Evolutionary conservation across 2,329 filamentous ascomycete species (phyloP), one percentile per base, ranked within the genome.

Genomic region (Colletotrichum gigasporum): DNA sequence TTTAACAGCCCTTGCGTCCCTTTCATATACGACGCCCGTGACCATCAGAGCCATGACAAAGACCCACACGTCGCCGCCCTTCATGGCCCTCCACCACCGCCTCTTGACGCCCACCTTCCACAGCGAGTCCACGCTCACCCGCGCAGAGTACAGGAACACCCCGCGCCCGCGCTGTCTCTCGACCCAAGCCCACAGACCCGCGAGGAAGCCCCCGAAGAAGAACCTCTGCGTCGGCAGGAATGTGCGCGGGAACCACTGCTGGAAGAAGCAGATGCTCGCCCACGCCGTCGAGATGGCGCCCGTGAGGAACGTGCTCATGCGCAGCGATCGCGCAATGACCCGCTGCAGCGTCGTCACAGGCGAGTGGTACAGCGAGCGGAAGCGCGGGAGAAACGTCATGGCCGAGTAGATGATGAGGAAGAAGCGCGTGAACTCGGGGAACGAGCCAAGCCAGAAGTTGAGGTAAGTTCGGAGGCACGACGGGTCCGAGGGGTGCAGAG

Each of bases 61-160:
- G 3, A 98, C 80, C 80, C 91, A 87, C 5, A 97, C 87, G 77
- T 98, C 95, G 0, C 94, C 94, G 35, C 92, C 91, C 71, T 85
- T 87, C 74, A 96, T 85, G 10, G 92, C 92, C 68, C 86, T 88
- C 93, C 95, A 97, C 88, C 93, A 93, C 1, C 93, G 87, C 32
- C 90, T 83, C 87, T 98, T 98, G 58, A 91, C 87, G n/a, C 94
- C 94, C 0, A 97, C 93, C 81, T 97, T 97, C 93, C 94, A 98
- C 45, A 94, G 77, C 35, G 88, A 92, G 74, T 97, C 92, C 28
- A 97, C 82, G 64, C 91, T 93, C n/a, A 90, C 80, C 2, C 94
- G 85, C 28, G 91, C 88, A 68, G 88, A 90, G 76, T 96, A 96
- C 65, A 97, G 71, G 76, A 96, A 97, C 57, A 92, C 86, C 1